A percentile compares a stretch with the other conserved stretches of the same genome.
Conservation (phyloP, 228 moss, liverwort and hornwort species). For the Sphagnum magellanicum region DNA sequence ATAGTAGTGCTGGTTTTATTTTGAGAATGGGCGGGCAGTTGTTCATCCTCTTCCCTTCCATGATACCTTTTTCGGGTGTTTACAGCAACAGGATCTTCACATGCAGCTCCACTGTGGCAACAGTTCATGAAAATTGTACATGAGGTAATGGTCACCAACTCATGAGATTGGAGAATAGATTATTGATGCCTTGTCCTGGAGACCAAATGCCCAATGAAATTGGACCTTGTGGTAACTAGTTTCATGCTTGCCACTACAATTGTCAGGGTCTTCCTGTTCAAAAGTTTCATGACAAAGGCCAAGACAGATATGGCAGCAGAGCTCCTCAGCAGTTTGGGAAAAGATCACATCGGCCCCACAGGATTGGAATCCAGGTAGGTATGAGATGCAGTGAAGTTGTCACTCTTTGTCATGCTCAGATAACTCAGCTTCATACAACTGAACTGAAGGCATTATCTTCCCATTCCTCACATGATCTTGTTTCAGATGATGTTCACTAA, state of each 20-base stretch:
- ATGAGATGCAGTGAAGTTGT: background rate
- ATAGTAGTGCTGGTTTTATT: no score
- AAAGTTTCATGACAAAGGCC: constrained; percentile 74
- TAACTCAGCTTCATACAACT: background rate
- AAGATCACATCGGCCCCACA: constrained; percentile 54
- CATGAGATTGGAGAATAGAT: background rate
- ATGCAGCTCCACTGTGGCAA: constrained; percentile 92
- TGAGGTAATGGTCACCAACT: constrained; percentile 35
- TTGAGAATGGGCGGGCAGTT: no score
- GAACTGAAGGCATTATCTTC: background rate
- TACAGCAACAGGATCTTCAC: constrained; percentile 87
- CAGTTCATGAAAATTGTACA: constrained; percentile 81
- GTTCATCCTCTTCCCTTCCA: no score
- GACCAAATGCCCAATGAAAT: background rate
- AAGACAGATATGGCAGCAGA: constrained; percentile 60
- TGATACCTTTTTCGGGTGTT: constrained; percentile 1
- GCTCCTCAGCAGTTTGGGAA: constrained; percentile 65
- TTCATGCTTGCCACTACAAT: background rate
- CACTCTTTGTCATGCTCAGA: background rate
- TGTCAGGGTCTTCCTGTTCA: constrained; percentile 70
- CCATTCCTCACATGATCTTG: background rate
- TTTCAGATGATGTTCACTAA: background rate
- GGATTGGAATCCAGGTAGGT: constrained; percentile 35
- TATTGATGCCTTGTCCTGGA: background rate
- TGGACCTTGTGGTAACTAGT: background rate